phyloP scores from a whole-genome alignment of 305 asterid species.

The Fraxinus albicans region DNA sequence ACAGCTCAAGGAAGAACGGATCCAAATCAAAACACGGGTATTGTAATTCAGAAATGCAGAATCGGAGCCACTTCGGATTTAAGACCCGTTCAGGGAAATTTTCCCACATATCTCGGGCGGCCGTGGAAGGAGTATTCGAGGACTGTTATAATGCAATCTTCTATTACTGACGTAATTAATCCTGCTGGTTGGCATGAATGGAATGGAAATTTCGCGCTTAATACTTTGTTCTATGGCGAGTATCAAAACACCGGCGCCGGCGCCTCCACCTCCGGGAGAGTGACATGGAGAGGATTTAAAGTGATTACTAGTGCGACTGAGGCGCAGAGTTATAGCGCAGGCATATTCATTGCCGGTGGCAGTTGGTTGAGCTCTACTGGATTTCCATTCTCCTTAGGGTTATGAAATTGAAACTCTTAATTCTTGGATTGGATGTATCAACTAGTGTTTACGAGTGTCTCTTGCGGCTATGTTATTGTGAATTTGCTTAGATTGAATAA shows the following conservation, averaged over 20 bases:
- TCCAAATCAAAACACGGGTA: constrained; percentile 47
- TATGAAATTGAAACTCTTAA: not conserved
- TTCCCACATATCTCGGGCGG: constrained; percentile 40
- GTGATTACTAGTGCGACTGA: constrained; percentile 36
- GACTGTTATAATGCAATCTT: constrained; percentile 27
- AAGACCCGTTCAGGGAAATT: constrained; percentile 25
- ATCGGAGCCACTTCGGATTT: constrained; percentile 44
- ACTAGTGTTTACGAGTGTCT: not conserved
- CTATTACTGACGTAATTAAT: constrained; percentile 33
- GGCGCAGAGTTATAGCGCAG: constrained; percentile 32
- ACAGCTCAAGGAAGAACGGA: constrained; percentile 32
- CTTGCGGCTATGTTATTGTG: not conserved
- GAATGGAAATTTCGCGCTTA: constrained; percentile 32
- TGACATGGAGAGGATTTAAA: constrained; percentile 43
- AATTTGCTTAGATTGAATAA: not conserved
- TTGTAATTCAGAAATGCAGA: constrained; percentile 39
- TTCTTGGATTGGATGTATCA: not conserved
- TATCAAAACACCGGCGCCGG: constrained; percentile 50
- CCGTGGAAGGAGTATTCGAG: constrained; percentile 19
- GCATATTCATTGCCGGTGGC: not conserved
- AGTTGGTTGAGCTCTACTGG: not conserved
- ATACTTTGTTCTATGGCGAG: constrained; percentile 45
- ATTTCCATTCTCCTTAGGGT: not conserved
- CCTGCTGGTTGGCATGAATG: constrained; percentile 53
- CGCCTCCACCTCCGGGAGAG: constrained; percentile 41